These are phyloP conservation scores for Penicillium steckii DNA, from an alignment of 495 filamentous ascomycete species.

Conservation along the genomic window DNA sequence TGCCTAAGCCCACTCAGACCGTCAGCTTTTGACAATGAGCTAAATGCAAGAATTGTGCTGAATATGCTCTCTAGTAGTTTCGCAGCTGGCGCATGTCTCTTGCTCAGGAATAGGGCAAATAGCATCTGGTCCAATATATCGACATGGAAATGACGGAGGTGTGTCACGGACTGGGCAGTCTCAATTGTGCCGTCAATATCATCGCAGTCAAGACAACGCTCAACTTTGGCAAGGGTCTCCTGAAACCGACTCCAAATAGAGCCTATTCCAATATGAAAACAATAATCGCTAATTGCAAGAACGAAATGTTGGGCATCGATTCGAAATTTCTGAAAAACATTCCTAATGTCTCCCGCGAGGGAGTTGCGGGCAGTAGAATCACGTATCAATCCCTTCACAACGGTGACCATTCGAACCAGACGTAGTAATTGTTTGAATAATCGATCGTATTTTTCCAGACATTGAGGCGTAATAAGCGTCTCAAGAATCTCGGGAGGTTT, in stretches of 20 bases:
- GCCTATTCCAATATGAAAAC: constrained; percentile 73
- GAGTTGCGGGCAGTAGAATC: constrained; percentile 48
- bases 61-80: constrained; percentile 78
- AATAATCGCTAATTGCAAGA: constrained; percentile 63
- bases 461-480: constrained; percentile 63
- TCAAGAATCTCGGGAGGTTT: constrained; percentile 71
- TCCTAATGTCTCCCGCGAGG: constrained; percentile 36
- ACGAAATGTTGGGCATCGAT: constrained; percentile 80
- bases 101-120: constrained; percentile 64
- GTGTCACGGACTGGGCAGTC: constrained; percentile 56
- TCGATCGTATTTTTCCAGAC: constrained; percentile 75
- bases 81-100: constrained; percentile 58
- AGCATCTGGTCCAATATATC: constrained; percentile 76
- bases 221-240: constrained; percentile 58
- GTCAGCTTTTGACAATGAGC: constrained; percentile 45
- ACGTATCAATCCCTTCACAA: constrained; percentile 68
- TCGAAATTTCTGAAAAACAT: constrained; percentile 59
- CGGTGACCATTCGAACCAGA: constrained; percentile 74
- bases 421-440: constrained; percentile 80
- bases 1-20: constrained; percentile 38
- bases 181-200: constrained; percentile 48
- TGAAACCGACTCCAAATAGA: constrained; percentile 71
- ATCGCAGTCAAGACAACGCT: constrained; percentile 52
- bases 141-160: constrained; percentile 71
- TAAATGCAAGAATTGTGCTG: constrained; percentile 66